phyloP scores from a whole-genome alignment of 2,329 filamentous ascomycete species.

The Chrysoporthe cubensis region DNA sequence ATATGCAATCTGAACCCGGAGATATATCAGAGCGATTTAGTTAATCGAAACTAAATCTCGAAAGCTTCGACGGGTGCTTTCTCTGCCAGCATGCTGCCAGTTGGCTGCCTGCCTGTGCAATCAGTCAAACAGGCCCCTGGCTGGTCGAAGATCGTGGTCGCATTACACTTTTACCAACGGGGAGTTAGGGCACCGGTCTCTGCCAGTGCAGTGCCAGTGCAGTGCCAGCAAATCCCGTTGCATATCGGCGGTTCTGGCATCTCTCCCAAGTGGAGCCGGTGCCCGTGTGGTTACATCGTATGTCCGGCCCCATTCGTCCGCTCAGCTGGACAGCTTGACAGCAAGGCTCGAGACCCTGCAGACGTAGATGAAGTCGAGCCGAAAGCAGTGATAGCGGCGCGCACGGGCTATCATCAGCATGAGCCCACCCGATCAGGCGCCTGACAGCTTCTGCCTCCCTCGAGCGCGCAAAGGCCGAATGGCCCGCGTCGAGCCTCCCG shows the following conservation, averaged over 20 bases:
- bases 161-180: too few species aligned
- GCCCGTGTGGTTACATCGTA: constrained; percentile 4
- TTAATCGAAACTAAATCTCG: too few species aligned
- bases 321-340: not conserved
- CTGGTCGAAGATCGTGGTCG: too few species aligned
- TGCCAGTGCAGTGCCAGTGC: not conserved
- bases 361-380: constrained; percentile 1
- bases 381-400: constrained; percentile 1
- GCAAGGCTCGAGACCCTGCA: constrained; percentile 3
- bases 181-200: too few species aligned
- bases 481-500: too few species aligned
- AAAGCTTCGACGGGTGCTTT: too few species aligned
- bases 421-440: not conserved
- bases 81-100: too few species aligned
- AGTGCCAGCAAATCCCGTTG: not conserved
- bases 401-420: constrained; percentile 7
- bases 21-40: not conserved
- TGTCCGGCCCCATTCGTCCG: not conserved
- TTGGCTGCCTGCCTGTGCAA: too few species aligned
- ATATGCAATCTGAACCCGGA: not conserved
- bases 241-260: not conserved
- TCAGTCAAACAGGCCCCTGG: too few species aligned
- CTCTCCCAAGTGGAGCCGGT: not conserved
- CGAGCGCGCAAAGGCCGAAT: too few species aligned
- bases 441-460: not conserved